These are phyloP conservation scores for Thalassiosira ordinaria DNA, from an alignment of 352 stramenopile genomes.

Conservation along the genomic window DNA sequence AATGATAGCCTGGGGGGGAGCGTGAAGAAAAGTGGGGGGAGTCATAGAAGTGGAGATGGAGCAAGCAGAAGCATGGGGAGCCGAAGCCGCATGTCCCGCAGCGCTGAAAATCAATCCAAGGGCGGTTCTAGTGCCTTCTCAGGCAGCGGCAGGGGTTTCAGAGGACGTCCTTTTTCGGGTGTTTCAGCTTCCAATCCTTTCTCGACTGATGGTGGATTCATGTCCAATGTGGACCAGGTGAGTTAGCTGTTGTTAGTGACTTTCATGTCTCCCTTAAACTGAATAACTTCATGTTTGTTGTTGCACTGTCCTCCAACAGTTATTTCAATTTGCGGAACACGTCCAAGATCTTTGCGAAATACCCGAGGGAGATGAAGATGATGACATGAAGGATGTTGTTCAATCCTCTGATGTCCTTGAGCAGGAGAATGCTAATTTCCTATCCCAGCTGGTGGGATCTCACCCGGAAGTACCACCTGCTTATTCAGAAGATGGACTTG, in stretches of 20 bases:
- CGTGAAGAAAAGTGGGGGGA: constrained; percentile 36
- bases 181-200: constrained; percentile 31
- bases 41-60: constrained; percentile 11
- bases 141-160: too few species aligned
- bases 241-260: too few species aligned
- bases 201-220: constrained; percentile 6
- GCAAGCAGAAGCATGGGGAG: constrained; percentile 4
- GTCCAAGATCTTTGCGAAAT: constrained; percentile 56
- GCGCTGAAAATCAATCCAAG: constrained; percentile 9
- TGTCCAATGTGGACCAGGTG: constrained; percentile 51
- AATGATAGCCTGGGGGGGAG: too few species aligned
- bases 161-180: constrained; percentile 18
- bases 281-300: too few species aligned
- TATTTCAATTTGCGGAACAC: constrained; percentile 48
- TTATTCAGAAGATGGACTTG: constrained; percentile 5
- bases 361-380: constrained; percentile 43
- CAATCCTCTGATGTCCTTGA: constrained; percentile 18
- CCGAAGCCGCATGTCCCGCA: not conserved
- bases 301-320: too few species aligned
- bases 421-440: constrained; percentile 49
- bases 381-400: constrained; percentile 16
- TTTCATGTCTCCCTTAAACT: too few species aligned
- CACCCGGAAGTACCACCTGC: constrained; percentile 38
- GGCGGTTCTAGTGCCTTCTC: constrained; percentile 29
- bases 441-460: constrained; percentile 37